Percentiles rank a stretch among this genome's conserved stretches.
These are phyloP conservation scores for Lactifluus pinguis DNA, from an alignment of 768 basidiomycete genomes.

Conservation along the genomic window DNA sequence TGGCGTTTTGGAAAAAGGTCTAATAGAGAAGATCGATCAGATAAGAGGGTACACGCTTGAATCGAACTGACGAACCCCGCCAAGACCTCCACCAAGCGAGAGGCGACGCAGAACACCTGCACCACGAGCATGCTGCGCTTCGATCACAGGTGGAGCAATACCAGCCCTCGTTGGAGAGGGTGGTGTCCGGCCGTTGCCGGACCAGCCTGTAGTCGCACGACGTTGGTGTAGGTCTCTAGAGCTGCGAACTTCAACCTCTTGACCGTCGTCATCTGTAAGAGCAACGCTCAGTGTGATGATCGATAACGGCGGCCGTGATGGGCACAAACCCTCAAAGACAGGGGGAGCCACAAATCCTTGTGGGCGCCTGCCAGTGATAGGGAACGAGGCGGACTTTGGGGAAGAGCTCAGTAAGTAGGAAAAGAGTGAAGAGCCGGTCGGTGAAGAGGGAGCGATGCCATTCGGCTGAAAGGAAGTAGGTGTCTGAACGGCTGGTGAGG, in stretches of 20 bases:
- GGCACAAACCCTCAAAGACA: slow-evolving; percentile 17
- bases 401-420: slow-evolving; percentile 16
- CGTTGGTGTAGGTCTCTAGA: slow-evolving; percentile 27
- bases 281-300: background rate
- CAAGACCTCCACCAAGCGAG: slow-evolving; percentile 53
- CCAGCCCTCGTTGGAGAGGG: slow-evolving; percentile 30
- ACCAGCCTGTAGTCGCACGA: slow-evolving; percentile 47
- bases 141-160: slow-evolving; percentile 25
- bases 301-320: background rate
- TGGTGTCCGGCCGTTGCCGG: slow-evolving; percentile 41
- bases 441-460: slow-evolving; percentile 11
- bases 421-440: slow-evolving; percentile 16
- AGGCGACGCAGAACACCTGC: slow-evolving; percentile 65
- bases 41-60: background rate
- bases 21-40: slow-evolving; percentile 13
- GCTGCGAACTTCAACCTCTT: slow-evolving; percentile 9
- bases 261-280: slow-evolving; percentile 12
- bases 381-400: slow-evolving; percentile 13
- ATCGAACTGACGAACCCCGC: slow-evolving; percentile 38
- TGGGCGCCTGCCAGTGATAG: slow-evolving; percentile 3
- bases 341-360: slow-evolving; percentile 7
- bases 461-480: slow-evolving; percentile 8
- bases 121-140: slow-evolving; percentile 52
- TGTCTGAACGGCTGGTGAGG: slow-evolving; percentile 13
- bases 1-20: slow-evolving; percentile 7